phyloP scores from a whole-genome alignment of 1,284 basidiomycete genomes.

The Boletus mariae region DNA sequence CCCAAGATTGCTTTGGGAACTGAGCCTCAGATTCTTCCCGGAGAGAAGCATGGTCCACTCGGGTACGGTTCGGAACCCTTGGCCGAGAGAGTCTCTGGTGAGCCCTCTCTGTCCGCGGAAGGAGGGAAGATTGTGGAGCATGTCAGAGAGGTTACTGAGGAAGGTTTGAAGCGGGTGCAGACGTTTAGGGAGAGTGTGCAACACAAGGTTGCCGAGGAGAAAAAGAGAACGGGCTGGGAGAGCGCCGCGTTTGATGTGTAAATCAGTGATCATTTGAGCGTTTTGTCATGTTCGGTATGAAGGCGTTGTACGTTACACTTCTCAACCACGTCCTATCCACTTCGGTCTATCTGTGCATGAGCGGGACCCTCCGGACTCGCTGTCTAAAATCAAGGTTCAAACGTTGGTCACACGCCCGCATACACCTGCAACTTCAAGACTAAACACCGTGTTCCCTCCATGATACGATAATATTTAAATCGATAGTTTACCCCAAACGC shows the following conservation, averaged over 20 bases:
- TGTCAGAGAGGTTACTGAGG: conserved; percentile 7
- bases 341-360: no score
- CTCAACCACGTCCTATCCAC: no score
- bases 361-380: no score
- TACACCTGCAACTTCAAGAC: no score
- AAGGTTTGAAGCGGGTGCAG: conserved; percentile 18
- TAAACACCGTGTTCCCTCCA: no score
- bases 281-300: neutral
- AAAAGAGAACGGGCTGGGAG: conserved; percentile 22
- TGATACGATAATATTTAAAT: neutral
- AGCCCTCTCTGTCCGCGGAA: neutral
- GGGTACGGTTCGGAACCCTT: conserved; percentile 51
- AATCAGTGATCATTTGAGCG: neutral
- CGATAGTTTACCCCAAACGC: neutral
- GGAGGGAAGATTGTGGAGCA: conserved; percentile 5
- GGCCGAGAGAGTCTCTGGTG: conserved; percentile 30
- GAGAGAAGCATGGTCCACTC: conserved; percentile 60
- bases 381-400: no score
- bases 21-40: conserved; percentile 64
- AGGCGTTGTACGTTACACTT: no score
- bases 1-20: conserved; percentile 61
- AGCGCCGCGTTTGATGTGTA: conserved; percentile 28
- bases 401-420: no score
- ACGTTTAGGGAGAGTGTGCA: conserved; percentile 30
- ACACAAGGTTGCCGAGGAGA: conserved; percentile 19